A percentile compares a stretch with the other conserved stretches of the same genome.
Evolutionary conservation across 306 rosid species (phyloP).

Genomic region (Alnus glutinosa): DNA sequence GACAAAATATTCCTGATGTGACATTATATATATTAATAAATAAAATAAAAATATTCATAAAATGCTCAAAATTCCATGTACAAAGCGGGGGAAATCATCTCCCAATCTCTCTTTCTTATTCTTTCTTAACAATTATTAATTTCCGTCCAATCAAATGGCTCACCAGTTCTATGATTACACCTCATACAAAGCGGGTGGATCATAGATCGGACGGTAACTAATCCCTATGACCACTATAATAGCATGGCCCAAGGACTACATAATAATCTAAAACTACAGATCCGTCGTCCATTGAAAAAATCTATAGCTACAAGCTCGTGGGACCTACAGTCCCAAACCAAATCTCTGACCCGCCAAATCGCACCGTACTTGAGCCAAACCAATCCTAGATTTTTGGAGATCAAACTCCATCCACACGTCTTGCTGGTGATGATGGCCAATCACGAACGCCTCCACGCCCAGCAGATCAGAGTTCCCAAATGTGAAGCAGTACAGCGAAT

Average conservation of each 20-base stretch:
- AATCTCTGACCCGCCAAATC: slow-evolving; percentile 54
- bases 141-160: no score
- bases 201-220: not conserved
- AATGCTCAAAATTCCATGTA: no score
- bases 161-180: no score
- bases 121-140: no score
- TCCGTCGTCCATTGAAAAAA: no score
- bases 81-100: no score
- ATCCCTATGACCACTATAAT: not conserved
- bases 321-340: slow-evolving; percentile 31
- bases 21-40: no score
- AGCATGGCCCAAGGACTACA: not conserved
- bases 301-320: not conserved
- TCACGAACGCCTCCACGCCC: slow-evolving; percentile 74
- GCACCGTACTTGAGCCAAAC: slow-evolving; percentile 60
- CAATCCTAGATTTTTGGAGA: slow-evolving; percentile 59
- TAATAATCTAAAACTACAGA: not conserved
- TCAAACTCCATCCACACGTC: slow-evolving; percentile 88
- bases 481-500: slow-evolving; percentile 69
- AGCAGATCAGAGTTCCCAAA: slow-evolving; percentile 83
- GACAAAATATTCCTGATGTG: no score
- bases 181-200: not conserved
- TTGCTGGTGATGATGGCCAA: slow-evolving; percentile 88
- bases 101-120: no score
- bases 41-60: no score